Evolutionary conservation across 2,329 filamentous ascomycete species (phyloP).

Genomic region (Colletotrichum noveboracense): DNA sequence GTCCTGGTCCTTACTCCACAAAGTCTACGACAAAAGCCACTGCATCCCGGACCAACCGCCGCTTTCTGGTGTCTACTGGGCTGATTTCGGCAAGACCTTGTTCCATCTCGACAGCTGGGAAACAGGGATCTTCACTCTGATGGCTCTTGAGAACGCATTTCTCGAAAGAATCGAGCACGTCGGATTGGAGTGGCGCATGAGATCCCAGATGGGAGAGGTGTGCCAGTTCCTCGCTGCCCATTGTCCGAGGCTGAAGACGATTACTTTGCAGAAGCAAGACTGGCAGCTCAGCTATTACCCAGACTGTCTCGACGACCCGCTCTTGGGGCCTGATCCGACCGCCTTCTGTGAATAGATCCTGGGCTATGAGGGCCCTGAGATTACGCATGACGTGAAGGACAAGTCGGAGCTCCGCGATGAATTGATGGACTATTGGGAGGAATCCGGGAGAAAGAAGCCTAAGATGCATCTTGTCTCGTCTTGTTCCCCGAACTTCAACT

Average conservation of each 20-base stretch:
- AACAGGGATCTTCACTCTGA: accelerated
- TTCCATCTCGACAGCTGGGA: not conserved
- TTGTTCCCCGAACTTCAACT: not conserved
- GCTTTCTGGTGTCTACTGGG: accelerated
- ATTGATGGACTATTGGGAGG: no score
- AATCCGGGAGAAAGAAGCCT: not conserved
- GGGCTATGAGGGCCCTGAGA: not conserved
- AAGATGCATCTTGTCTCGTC: not conserved
- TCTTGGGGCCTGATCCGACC: accelerated
- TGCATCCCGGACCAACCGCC: accelerated
- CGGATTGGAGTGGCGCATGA: no score
- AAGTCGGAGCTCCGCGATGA: no score
- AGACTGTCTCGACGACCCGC: no score
- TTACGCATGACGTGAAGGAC: not conserved
- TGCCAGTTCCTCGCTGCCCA: not conserved
- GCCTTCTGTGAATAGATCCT: not conserved
- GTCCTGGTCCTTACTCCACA: not conserved
- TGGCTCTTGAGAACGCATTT: accelerated
- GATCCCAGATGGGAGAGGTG: not conserved
- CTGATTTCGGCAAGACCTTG: accelerated
- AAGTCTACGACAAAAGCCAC: accelerated
- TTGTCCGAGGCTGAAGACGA: not conserved
- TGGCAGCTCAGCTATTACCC: no score
- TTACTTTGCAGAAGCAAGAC: not conserved
- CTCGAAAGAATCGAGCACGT: not conserved